Evolutionary conservation across 106 monocot genomes (phyloP).

Genomic region (Apostasia shenzhenica): DNA sequence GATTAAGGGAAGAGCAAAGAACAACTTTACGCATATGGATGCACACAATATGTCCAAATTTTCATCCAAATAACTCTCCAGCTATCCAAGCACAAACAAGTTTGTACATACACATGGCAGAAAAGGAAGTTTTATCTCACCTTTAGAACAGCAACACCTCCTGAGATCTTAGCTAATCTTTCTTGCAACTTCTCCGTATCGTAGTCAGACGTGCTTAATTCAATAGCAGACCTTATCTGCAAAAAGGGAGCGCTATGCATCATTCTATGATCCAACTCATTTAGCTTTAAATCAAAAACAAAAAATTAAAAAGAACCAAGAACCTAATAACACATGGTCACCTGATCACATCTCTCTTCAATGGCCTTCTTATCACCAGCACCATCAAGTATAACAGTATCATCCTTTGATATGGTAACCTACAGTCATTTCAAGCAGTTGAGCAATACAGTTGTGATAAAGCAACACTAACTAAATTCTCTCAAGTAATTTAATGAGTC

Average conservation of each 20-base stretch:
- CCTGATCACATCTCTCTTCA: constrained; percentile 91
- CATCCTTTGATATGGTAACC: constrained; percentile 87
- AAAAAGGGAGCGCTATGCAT: not conserved
- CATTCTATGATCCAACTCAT: not conserved
- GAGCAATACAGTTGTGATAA: no score
- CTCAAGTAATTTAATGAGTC: no score
- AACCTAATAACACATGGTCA: constrained; percentile 2
- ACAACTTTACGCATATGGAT: no score
- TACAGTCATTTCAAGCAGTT: not conserved
- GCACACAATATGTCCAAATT: no score
- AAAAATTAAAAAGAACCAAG: not conserved
- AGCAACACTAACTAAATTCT: no score
- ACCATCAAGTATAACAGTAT: constrained; percentile 93
- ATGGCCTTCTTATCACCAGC: constrained; percentile 93
- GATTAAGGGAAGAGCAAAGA: no score
- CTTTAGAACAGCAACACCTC: constrained; percentile 75
- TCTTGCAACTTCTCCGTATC: constrained; percentile 69
- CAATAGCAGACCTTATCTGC: constrained; percentile 61
- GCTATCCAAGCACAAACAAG: no score
- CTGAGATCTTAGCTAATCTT: constrained; percentile 66
- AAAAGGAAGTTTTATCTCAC: constrained; percentile 10
- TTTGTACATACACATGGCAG: no score
- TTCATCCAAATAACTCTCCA: no score
- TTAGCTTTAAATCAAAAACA: not conserved
- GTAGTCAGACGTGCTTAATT: constrained; percentile 62